Evolutionary conservation across 2,329 filamentous ascomycete genomes (phyloP).

Genomic region (Lizonia empirigonia): DNA sequence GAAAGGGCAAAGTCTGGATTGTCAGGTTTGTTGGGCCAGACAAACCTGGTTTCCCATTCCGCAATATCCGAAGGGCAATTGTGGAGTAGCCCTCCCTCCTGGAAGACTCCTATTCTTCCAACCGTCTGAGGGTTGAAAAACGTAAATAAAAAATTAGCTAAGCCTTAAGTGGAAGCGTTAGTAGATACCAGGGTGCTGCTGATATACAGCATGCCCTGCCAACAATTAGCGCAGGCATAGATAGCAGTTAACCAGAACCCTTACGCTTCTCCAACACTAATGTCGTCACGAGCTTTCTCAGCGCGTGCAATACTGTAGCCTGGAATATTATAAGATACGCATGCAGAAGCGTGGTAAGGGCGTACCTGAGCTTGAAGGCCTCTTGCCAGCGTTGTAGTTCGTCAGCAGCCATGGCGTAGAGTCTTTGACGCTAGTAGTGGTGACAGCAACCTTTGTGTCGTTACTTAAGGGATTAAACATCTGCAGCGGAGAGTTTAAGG

Average conservation of each 20-base stretch:
- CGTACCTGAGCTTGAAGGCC: slow-evolving; percentile 6
- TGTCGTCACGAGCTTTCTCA: slow-evolving; percentile 21
- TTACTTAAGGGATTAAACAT: slow-evolving; percentile 37
- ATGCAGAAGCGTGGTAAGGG: neutral
- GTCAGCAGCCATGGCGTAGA: slow-evolving; percentile 31
- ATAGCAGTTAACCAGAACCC: slow-evolving; percentile 1
- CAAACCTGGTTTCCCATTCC: slow-evolving; percentile 22
- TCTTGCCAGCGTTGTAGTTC: slow-evolving; percentile 35
- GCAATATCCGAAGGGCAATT: slow-evolving; percentile 34
- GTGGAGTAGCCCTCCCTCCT: slow-evolving; percentile 35
- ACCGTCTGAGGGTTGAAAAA: slow-evolving; percentile 1
- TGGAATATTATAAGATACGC: neutral
- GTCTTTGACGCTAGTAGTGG: slow-evolving; percentile 30
- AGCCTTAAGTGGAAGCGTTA: neutral
- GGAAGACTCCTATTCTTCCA: slow-evolving; percentile 26
- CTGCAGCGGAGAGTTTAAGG: slow-evolving; percentile 15
- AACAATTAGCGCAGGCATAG: neutral
- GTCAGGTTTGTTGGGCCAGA: slow-evolving; percentile 25
- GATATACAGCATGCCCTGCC: slow-evolving; percentile 34
- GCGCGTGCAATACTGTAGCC: slow-evolving; percentile 29
- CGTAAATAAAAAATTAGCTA: neutral
- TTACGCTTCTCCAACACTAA: slow-evolving; percentile 33
- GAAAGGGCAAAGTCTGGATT: slow-evolving; percentile 17
- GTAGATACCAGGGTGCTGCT: slow-evolving; percentile 27
- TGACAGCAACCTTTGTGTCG: slow-evolving; percentile 38